Evolutionary conservation across 495 filamentous ascomycete genomes (phyloP), one percentile per base, ranked within the genome.

Genomic region (Penicillium turbatum): DNA sequence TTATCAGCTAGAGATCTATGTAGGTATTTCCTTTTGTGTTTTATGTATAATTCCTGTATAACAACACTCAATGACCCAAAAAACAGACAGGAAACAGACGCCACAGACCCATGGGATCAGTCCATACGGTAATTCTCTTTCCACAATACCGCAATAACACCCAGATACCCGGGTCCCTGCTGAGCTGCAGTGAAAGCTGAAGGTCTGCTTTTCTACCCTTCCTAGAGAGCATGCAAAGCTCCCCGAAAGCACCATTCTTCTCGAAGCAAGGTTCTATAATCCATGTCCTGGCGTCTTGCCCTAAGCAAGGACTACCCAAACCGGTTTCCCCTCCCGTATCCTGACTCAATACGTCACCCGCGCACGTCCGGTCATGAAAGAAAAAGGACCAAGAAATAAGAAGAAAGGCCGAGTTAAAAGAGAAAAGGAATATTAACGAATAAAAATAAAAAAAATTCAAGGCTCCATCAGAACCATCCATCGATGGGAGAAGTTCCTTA

Each of bases 181-280:
- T n/a, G n/a, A 2, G 16, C 13, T 8, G 38, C 11, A 1, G 5
- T 40, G 38, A 6, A 24, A 40, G 21, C 39, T 42, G 39, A 27
- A 27, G 21, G 39, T 37, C 29, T 32, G 24, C 9, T 35, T 5
- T 31, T 1, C 1, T 31, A 31, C 30, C 30, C 30, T 9, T 31
- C 21, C 32, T 13, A 5, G 11, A 17, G 6, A 38, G 21, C 36
- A 29, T 19, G 37, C 26, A 49, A 35, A 26, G 2, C 29, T 30
- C 16, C 15, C 19, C 31, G 30, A 29, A 19, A 24, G 21, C 21
- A 24, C 21, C 21, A 24, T 24, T 38, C 55, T 62, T 64, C 53
- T 59, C 39, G 51, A 64, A 59, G 62, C 57, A 63, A 60, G 63
- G 61, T 54, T 61, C 55, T 59, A 43, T 45, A 54, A 55, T 56